Evolutionary conservation across 768 basidiomycete species (phyloP).

Genomic region (Suillus spraguei): DNA sequence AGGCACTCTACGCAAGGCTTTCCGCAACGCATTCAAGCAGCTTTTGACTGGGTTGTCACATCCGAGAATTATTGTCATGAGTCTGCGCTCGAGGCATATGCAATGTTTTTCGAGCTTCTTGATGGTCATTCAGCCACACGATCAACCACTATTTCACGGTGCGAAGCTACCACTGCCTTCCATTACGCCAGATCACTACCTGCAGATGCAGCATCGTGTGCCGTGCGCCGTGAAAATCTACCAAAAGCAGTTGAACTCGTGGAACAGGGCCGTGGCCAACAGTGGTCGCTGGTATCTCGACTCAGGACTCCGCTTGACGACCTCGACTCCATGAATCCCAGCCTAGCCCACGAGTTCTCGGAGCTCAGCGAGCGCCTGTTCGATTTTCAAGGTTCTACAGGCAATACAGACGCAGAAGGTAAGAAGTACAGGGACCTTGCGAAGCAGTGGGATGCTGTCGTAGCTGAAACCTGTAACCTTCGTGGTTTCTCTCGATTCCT

Average conservation of each 20-base stretch:
- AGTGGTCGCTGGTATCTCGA: not conserved
- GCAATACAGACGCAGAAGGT: not conserved
- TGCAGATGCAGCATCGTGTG: not conserved
- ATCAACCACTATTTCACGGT: not conserved
- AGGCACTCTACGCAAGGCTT: too few relatives aligned
- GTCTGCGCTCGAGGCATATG: not conserved
- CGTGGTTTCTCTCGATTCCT: slow-evolving; percentile 22
- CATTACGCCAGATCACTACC: not conserved
- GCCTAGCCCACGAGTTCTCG: not conserved
- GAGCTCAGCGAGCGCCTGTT: not conserved
- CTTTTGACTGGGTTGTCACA: too few relatives aligned
- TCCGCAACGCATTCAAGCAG: too few relatives aligned
- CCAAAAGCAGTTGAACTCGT: not conserved
- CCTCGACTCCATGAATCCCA: not conserved
- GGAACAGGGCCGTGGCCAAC: not conserved
- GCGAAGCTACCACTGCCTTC: not conserved
- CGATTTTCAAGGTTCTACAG: not conserved
- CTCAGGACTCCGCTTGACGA: not conserved
- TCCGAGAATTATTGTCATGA: not conserved
- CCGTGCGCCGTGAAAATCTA: not conserved
- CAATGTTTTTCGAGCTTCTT: not conserved
- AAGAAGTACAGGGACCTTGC: slow-evolving; percentile 12
- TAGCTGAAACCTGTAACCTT: slow-evolving; percentile 13
- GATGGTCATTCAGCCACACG: not conserved
- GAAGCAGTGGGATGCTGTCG: slow-evolving; percentile 9